These are phyloP conservation scores for Isabelozyma pseudorhagii DNA, from an alignment of 805 yeast genomes.

Conservation along the genomic window DNA sequence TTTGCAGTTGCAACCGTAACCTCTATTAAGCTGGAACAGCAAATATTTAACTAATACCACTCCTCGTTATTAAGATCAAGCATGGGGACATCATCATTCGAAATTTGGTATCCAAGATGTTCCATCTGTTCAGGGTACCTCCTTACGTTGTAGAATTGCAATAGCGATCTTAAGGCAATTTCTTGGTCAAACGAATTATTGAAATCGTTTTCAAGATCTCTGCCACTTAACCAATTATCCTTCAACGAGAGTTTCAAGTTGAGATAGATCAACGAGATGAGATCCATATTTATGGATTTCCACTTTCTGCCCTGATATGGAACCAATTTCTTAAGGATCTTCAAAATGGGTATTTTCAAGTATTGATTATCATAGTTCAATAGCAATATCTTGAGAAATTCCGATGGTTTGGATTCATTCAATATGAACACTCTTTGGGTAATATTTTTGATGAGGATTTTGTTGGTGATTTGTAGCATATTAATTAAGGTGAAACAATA, in stretches of 20 bases:
- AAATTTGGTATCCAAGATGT: conserved; percentile 51
- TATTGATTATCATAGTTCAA: conserved; percentile 56
- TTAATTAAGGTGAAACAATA: conserved; percentile 50
- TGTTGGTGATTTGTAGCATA: conserved; percentile 53
- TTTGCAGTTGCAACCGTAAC: background rate
- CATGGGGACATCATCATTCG: conserved; percentile 17
- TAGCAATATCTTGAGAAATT: conserved; percentile 53
- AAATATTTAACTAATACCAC: background rate
- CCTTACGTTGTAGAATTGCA: conserved; percentile 71
- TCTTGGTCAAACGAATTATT: conserved; percentile 83
- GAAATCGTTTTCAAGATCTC: conserved; percentile 71
- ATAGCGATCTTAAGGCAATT: conserved; percentile 71
- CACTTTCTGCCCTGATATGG: conserved; percentile 94
- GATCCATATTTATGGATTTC: conserved; percentile 90
- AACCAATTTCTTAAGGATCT: conserved; percentile 71
- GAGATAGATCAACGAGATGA: conserved; percentile 81
- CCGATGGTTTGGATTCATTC: conserved; percentile 62
- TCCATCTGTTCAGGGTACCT: conserved; percentile 53
- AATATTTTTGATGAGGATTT: conserved; percentile 56
- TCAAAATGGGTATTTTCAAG: conserved; percentile 67
- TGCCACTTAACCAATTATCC: conserved; percentile 87
- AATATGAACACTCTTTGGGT: conserved; percentile 70
- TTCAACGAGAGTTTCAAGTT: conserved; percentile 67
- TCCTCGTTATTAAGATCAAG: conserved; percentile 13
- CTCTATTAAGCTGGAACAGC: background rate